phyloP scores from a whole-genome alignment of 148 eudicot species.

The Silene conica region DNA sequence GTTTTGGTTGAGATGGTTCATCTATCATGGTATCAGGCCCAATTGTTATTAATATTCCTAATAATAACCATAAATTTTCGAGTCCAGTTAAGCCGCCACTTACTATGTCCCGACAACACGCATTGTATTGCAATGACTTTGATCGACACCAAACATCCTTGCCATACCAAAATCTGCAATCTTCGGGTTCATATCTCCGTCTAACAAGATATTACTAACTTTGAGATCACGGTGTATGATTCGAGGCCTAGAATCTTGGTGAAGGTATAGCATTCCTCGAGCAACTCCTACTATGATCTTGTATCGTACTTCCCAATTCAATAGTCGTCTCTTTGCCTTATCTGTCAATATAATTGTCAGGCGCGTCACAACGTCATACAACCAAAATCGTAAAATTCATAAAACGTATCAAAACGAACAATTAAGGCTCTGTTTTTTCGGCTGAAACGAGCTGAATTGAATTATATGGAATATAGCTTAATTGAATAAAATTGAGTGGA shows the following conservation, averaged over 20 bases:
- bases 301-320: slow-evolving; percentile 16
- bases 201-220: slow-evolving; percentile 28
- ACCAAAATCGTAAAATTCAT: background rate
- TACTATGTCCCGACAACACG: slow-evolving; percentile 31
- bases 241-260: slow-evolving; percentile 29
- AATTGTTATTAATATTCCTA: too few species aligned
- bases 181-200: slow-evolving; percentile 31
- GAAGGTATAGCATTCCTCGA: slow-evolving; percentile 29
- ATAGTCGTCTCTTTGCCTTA: slow-evolving; percentile 1
- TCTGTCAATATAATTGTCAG: background rate
- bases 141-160: slow-evolving; percentile 26
- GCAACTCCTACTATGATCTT: slow-evolving; percentile 29
- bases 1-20: too few species aligned
- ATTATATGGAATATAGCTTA: too few species aligned
- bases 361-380: too few species aligned
- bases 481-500: too few species aligned
- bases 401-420: background rate
- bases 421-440: too few species aligned
- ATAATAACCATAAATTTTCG: background rate
- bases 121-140: slow-evolving; percentile 25
- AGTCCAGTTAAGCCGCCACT: background rate
- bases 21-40: too few species aligned
- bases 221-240: slow-evolving; percentile 32
- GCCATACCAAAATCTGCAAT: slow-evolving; percentile 36
- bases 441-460: too few species aligned